Evolutionary conservation across 2,329 filamentous ascomycete genomes (phyloP).

Genomic region (Penicillium griseofulvum): DNA sequence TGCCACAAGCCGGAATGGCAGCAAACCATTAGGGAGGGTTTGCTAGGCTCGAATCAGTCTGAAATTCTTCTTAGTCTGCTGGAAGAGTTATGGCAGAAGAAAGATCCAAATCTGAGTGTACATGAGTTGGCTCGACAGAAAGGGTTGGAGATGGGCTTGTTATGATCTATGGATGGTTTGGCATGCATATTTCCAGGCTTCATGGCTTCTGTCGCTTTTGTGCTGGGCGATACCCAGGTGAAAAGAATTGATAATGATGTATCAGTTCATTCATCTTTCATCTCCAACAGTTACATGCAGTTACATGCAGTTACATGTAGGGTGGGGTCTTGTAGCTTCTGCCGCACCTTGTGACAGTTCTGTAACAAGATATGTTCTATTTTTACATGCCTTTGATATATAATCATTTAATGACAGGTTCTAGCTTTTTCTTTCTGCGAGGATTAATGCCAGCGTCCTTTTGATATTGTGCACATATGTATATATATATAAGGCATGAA

Average conservation of each 20-base stretch:
- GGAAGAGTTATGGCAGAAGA: constrained; percentile 25
- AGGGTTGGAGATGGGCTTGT: constrained; percentile 27
- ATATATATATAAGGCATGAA: neutral
- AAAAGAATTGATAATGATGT: no score
- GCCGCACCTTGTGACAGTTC: neutral
- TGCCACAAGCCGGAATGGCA: constrained; percentile 17
- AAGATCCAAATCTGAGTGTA: constrained; percentile 14
- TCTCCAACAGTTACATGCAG: no score
- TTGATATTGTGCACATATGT: neutral
- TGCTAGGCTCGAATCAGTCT: constrained; percentile 8
- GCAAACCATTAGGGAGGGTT: constrained; percentile 13
- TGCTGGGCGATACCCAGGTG: no score
- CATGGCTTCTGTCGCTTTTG: no score
- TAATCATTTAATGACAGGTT: neutral
- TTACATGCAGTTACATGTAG: neutral
- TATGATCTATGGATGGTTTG: constrained; percentile 8
- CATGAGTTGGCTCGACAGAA: constrained; percentile 21
- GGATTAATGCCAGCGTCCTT: no score
- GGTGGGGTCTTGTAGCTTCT: neutral
- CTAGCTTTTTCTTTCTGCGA: neutral
- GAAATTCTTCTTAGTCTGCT: constrained; percentile 18
- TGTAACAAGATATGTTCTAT: neutral
- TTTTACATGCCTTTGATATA: neutral
- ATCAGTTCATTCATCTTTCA: no score
- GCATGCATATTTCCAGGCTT: no score